A percentile compares a stretch with the other conserved stretches of the same genome.
Conservation (phyloP, 306 rosid genomes). For the Quercus ilex region DNA sequence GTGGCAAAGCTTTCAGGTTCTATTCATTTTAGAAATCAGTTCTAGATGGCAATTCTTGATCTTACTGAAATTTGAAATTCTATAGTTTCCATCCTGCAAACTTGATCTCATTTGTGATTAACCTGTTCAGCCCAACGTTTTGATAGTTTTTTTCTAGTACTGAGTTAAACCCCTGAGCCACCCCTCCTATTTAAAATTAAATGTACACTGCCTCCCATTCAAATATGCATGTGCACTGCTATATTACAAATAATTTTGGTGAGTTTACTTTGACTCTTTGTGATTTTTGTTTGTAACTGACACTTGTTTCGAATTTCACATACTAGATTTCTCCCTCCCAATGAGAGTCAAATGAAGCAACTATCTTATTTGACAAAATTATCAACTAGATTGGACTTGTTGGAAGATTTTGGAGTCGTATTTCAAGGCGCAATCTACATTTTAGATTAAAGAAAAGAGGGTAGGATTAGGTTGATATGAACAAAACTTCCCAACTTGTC, state of each 20-base stretch:
- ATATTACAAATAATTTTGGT: background rate
- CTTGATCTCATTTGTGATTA: background rate
- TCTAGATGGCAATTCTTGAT: background rate
- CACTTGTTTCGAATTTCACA: background rate
- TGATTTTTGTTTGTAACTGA: background rate
- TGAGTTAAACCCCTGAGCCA: background rate
- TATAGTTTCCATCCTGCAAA: background rate
- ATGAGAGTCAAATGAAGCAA: background rate
- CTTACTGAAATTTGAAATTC: background rate
- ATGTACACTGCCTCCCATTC: background rate
- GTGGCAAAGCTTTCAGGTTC: background rate
- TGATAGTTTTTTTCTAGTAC: background rate
- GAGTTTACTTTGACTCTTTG: background rate
- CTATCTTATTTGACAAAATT: background rate
- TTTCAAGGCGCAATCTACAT: background rate
- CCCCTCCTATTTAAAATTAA: background rate
- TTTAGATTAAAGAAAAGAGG: background rate
- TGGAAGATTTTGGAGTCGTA: too few relatives aligned
- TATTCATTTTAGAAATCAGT: background rate
- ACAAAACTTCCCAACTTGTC: background rate
- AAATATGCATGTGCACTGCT: background rate
- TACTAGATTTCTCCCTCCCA: background rate
- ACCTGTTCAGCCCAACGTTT: background rate
- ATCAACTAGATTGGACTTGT: too few relatives aligned
- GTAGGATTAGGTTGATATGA: too few relatives aligned